Evolutionary conservation across 805 yeast genomes (phyloP).

Genomic region (Saccharomyces kudriavzevii): DNA sequence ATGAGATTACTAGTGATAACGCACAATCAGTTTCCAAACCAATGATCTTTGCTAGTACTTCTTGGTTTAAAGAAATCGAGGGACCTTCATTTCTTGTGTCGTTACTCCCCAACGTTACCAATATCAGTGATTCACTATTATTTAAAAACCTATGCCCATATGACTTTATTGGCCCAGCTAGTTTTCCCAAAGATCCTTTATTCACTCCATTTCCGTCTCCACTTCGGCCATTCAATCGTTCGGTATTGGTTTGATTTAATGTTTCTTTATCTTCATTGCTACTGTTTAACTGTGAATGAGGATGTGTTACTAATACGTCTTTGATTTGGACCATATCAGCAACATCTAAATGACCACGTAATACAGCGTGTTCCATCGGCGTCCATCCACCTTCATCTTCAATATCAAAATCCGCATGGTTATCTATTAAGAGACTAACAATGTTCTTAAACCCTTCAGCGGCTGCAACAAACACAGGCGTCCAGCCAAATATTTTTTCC

Average conservation of each 20-base stretch:
- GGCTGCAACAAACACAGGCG: constrained; percentile 85
- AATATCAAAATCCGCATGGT: constrained; percentile 46
- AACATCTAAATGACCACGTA: constrained; percentile 75
- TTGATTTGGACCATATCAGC: constrained; percentile 46
- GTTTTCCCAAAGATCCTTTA: neutral
- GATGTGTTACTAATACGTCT: constrained; percentile 5
- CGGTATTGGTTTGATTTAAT: neutral
- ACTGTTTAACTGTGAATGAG: neutral
- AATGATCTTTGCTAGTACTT: constrained; percentile 68
- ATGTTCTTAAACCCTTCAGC: constrained; percentile 67
- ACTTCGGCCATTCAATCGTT: neutral
- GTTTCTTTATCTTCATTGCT: neutral
- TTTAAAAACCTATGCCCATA: constrained; percentile 76
- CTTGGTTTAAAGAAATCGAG: constrained; percentile 62
- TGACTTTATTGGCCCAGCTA: constrained; percentile 56
- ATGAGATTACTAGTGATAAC: constrained; percentile 56
- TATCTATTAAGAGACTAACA: constrained; percentile 44
- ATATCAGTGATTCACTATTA: constrained; percentile 56
- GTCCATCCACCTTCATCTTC: constrained; percentile 90
- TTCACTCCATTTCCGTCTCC: neutral
- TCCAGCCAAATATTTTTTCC: constrained; percentile 83
- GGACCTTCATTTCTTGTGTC: constrained; percentile 53
- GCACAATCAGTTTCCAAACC: constrained; percentile 87
- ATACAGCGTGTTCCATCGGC: constrained; percentile 92
- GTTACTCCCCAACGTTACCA: constrained; percentile 80